phyloP scores from a whole-genome alignment of 2,329 filamentous ascomycete genomes.

The Dactylonectria estremocensis region DNA sequence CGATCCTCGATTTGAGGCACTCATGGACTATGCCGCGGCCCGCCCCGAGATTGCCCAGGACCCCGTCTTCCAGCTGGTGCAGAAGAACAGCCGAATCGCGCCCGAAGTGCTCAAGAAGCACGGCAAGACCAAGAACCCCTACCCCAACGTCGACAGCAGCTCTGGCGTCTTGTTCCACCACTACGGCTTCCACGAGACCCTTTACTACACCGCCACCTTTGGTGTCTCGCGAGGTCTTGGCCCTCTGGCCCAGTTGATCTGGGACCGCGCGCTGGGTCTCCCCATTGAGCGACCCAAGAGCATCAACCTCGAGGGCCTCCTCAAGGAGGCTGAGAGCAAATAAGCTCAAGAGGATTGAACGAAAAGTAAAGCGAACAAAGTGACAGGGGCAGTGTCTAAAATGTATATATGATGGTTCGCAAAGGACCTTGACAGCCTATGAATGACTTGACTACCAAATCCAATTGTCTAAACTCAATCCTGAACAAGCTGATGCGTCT shows the following conservation, averaged over 20 bases:
- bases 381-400: slow-evolving; percentile 33
- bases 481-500: neutral
- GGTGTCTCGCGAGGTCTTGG: slow-evolving; percentile 82
- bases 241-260: slow-evolving; percentile 93
- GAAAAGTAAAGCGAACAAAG: slow-evolving; percentile 25
- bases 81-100: slow-evolving; percentile 93
- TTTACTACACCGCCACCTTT: slow-evolving; percentile 90
- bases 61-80: slow-evolving; percentile 93
- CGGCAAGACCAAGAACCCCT: slow-evolving; percentile 98
- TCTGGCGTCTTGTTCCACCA: slow-evolving; percentile 98
- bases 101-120: slow-evolving; percentile 93
- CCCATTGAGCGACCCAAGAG: slow-evolving; percentile 99
- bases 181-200: slow-evolving; percentile 96
- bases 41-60: slow-evolving; percentile 89
- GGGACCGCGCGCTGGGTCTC: slow-evolving; percentile 93
- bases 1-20: slow-evolving; percentile 94
- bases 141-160: slow-evolving; percentile 95
- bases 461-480: slow-evolving; percentile 1
- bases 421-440: slow-evolving; percentile 36
- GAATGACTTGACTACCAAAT: slow-evolving; percentile 34
- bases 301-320: slow-evolving; percentile 90
- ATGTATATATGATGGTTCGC: slow-evolving; percentile 43
- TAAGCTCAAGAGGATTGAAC: slow-evolving; percentile 44
- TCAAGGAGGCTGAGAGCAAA: slow-evolving; percentile 74
- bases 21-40: slow-evolving; percentile 94